phyloP scores from a whole-genome alignment of 495 filamentous ascomycete species.

The Talaromyces liani region DNA sequence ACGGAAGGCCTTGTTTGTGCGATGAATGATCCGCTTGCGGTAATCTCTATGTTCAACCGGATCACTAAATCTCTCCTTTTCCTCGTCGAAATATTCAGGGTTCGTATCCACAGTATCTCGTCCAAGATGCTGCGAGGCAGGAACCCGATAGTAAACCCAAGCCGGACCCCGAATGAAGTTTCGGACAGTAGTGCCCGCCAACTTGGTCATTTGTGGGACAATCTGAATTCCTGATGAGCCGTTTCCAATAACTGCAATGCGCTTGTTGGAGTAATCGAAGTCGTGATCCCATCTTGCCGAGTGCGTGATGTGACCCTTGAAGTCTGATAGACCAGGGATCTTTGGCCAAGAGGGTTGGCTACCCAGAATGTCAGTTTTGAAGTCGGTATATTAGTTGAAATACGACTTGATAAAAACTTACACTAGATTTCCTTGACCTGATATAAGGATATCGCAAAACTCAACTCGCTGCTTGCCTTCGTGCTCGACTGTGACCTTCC shows the following conservation, averaged over 20 bases:
- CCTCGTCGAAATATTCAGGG: slow-evolving; percentile 20
- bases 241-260: slow-evolving; percentile 47
- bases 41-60: slow-evolving; percentile 18
- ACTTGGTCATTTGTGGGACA: slow-evolving; percentile 39
- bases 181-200: slow-evolving; percentile 16
- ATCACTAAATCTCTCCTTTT: slow-evolving; percentile 18
- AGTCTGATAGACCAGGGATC: slow-evolving; percentile 41
- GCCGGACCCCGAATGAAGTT: slow-evolving; percentile 22
- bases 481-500: slow-evolving; percentile 20
- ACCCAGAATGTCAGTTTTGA: not conserved
- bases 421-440: slow-evolving; percentile 20
- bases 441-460: slow-evolving; percentile 39
- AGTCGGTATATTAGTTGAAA: too few species aligned
- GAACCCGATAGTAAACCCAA: slow-evolving; percentile 22
- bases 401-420: slow-evolving; percentile 5
- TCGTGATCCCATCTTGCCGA: slow-evolving; percentile 47
- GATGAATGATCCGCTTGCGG: slow-evolving; percentile 23
- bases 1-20: slow-evolving; percentile 24
- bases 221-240: slow-evolving; percentile 44
- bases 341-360: slow-evolving; percentile 34
- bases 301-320: slow-evolving; percentile 46
- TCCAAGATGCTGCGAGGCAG: slow-evolving; percentile 20
- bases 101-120: slow-evolving; percentile 19
- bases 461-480: slow-evolving; percentile 22
- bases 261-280: slow-evolving; percentile 41